Conservation (phyloP, 139 green algal species). For the Coelastrella sp. region DNA sequence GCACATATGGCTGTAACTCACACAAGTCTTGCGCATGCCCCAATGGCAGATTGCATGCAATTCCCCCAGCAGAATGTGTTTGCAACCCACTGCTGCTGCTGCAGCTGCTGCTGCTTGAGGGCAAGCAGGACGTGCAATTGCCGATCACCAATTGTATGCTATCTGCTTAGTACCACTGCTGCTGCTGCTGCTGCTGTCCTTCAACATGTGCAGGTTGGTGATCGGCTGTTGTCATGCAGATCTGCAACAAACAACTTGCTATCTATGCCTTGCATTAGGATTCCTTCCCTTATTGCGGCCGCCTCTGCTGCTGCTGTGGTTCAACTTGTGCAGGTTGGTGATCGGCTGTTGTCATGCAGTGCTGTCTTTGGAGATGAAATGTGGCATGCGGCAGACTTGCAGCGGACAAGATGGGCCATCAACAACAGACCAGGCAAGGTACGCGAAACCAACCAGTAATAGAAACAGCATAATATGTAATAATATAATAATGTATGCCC, state of each 20-base stretch:
- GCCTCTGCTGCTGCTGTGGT: neutral
- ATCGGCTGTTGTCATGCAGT: slow-evolving; percentile 66
- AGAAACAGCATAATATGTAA: neutral
- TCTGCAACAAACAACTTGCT: too few relatives aligned
- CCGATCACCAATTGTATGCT: too few relatives aligned
- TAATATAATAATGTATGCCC: too few relatives aligned
- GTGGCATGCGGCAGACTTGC: slow-evolving; percentile 63
- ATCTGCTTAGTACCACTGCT: too few relatives aligned
- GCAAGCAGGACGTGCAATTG: too few relatives aligned
- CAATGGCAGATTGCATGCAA: too few relatives aligned
- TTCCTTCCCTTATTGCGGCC: too few relatives aligned
- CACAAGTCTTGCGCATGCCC: too few relatives aligned
- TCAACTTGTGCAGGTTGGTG: slow-evolving; percentile 63
- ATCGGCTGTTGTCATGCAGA: slow-evolving; percentile 68
- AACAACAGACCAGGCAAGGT: slow-evolving; percentile 69
- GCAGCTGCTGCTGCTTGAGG: too few relatives aligned
- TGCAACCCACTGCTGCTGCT: neutral
- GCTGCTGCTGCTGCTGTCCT: neutral
- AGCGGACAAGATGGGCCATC: slow-evolving; percentile 71
- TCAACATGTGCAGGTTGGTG: slow-evolving; percentile 62
- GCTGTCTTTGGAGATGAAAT: slow-evolving; percentile 73
- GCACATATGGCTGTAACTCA: too few relatives aligned
- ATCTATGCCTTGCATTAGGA: too few relatives aligned
- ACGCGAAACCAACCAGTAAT: neutral
- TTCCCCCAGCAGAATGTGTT: too few relatives aligned